Conservation (phyloP, 2,329 filamentous ascomycete species). For the Anthostomella pinea region DNA sequence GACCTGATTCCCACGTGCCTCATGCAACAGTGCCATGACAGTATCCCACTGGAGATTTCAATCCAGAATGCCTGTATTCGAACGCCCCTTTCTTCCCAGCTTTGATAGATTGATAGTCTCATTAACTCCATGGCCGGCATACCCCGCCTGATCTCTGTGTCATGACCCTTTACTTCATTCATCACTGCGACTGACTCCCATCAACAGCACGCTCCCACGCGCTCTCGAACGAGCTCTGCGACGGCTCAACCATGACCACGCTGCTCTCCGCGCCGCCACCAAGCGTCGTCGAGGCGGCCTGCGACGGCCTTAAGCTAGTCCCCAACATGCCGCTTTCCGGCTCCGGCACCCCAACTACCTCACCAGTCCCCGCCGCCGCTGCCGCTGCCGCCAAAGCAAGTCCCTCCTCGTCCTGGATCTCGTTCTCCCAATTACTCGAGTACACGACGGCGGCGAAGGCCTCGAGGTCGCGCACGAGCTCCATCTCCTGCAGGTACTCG, state of each 20-base stretch:
- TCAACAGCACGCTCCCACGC: conserved; percentile 67
- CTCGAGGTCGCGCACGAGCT: conserved; percentile 71
- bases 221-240: conserved; percentile 56
- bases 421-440: conserved; percentile 75
- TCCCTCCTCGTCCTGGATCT: conserved; percentile 51
- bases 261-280: conserved; percentile 47
- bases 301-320: no score
- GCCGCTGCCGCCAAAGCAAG: conserved; percentile 20
- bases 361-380: conserved; percentile 5
- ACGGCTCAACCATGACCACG: conserved; percentile 46
- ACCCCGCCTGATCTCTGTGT: no score
- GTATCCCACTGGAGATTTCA: no score
- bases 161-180: no score
- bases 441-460: conserved; percentile 86
- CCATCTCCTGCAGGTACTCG: conserved; percentile 72
- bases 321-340: conserved; percentile 21
- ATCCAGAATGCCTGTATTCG: no score
- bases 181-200: conserved; percentile 25
- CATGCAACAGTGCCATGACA: no score
- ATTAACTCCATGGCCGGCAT: no score
- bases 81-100: no score
- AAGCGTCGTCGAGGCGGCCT: conserved; percentile 7
- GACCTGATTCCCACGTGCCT: no score
- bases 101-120: no score
- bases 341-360: conserved; percentile 1